Conservation (phyloP, 371 early-diverging fungal species). For the Mucor piriformis region DNA sequence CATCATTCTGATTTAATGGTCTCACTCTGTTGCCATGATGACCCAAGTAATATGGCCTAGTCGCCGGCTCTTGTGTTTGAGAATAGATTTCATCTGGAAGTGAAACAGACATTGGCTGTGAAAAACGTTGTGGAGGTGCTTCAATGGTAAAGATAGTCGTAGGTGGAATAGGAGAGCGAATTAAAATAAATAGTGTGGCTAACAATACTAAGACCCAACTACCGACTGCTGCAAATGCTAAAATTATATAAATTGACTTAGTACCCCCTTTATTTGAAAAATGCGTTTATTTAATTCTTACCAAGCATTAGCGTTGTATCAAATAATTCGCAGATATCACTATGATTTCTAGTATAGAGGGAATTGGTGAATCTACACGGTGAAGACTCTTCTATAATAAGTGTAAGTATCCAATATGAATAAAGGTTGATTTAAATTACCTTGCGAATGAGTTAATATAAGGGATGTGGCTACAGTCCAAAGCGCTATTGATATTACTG, state of each 20-base stretch:
- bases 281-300: slow-evolving; percentile 5
- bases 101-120: slow-evolving; percentile 13
- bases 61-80: slow-evolving; percentile 3
- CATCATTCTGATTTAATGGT: background rate
- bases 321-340: slow-evolving; percentile 17
- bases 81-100: slow-evolving; percentile 2
- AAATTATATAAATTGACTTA: slow-evolving; percentile 1
- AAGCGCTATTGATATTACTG: slow-evolving; percentile 18
- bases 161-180: slow-evolving; percentile 28
- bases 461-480: slow-evolving; percentile 23
- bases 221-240: slow-evolving; percentile 26
- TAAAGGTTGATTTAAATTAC: background rate
- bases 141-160: slow-evolving; percentile 28
- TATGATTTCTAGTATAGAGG: slow-evolving; percentile 2
- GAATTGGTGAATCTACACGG: slow-evolving; percentile 14
- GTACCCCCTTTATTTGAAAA: background rate
- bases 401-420: background rate
- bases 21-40: slow-evolving; percentile 12
- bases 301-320: slow-evolving; percentile 24
- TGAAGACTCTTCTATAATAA: slow-evolving; percentile 5
- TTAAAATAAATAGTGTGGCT: slow-evolving; percentile 25
- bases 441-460: slow-evolving; percentile 23
- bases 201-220: slow-evolving; percentile 22
- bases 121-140: slow-evolving; percentile 23
- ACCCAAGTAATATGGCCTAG: slow-evolving; percentile 17